Base-by-base conservation (phyloP, 345 rosid species). In the Brassica juncea region DNA sequence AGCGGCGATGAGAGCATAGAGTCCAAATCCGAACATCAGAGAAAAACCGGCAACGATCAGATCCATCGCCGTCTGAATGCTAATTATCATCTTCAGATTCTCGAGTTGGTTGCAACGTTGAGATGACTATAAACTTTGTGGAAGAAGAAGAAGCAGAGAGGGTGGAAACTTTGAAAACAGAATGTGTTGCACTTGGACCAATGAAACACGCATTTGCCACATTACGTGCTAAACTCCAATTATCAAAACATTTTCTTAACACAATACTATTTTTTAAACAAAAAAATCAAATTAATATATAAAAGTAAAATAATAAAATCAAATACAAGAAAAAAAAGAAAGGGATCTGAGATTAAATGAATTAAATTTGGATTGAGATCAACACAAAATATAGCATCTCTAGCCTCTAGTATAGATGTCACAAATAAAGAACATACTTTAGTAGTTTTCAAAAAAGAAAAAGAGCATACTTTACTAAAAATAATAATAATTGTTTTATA, bases 1-100 rank as follows among this genome's bases (percentile, higher is more conserved):
- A 34, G 86, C 84, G 73, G 93, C 87, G 27, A 88, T 85, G 77
- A 89, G 84, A 63, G 88, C 86, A 82, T 89, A 94, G 57, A 90
- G 70, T 9, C 92, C 90, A 23, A 92, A 80, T 35, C 97, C 94
- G 59, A 92, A 81, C 83, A 85, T 68, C 25, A 94, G 80, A 34
- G 97, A 94, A 63, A 92, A 60, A 35, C 91, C 90, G 1, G 93
- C 97, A 66, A 94, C 87, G 57, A 80, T 76, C 72, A 89, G 76
- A 87, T 94, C 98, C 77, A 89, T 44, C 2, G 85, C 15, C 61
- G 86, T 73, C 84, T 77, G 65, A 49, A 77, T 62, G 55, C 57
- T 70, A 11, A 71, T 78, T 19, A 8, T 78, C 76, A 78, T 55
- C 71, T 61, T 49, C 34, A 67, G 60, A 59, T 11, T 70, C 7